A percentile compares a stretch with the other conserved stretches of the same genome.
Evolutionary conservation across 2,329 filamentous ascomycete genomes (phyloP).

Genomic region (Ilyonectria destructans): DNA sequence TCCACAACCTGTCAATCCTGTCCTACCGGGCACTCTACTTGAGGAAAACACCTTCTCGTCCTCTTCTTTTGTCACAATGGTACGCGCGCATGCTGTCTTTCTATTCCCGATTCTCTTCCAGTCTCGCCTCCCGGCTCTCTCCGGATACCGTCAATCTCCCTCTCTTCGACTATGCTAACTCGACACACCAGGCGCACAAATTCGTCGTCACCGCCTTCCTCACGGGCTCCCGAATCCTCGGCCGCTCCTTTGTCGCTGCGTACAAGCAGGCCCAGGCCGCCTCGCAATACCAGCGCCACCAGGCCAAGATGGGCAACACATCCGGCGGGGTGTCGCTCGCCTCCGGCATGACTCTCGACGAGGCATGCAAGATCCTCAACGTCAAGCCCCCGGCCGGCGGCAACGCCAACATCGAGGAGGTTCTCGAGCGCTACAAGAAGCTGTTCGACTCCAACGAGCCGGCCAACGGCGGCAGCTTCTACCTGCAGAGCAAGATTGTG

Average conservation of each 20-base stretch:
- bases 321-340: slow-evolving; percentile 69
- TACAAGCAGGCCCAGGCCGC: slow-evolving; percentile 96
- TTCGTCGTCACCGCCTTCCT: slow-evolving; percentile 91
- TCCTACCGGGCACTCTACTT: slow-evolving; percentile 11
- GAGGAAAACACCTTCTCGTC: slow-evolving; percentile 11
- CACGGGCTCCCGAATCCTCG: slow-evolving; percentile 91
- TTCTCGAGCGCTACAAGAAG: slow-evolving; percentile 92
- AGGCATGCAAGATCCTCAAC: slow-evolving; percentile 97
- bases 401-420: slow-evolving; percentile 82
- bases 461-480: slow-evolving; percentile 96
- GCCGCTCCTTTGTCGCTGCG: slow-evolving; percentile 92
- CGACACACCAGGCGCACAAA: slow-evolving; percentile 83
- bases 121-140: slow-evolving; percentile 31
- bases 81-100: slow-evolving; percentile 39
- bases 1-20: slow-evolving; percentile 27
- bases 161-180: slow-evolving; percentile 38
- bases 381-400: slow-evolving; percentile 86
- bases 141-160: slow-evolving; percentile 31
- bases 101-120: slow-evolving; percentile 4
- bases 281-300: slow-evolving; percentile 84
- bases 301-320: slow-evolving; percentile 73
- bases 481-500: slow-evolving; percentile 96
- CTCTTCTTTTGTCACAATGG: slow-evolving; percentile 48
- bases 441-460: slow-evolving; percentile 96
- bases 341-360: slow-evolving; percentile 90